phyloP scores from a whole-genome alignment of 345 rosid species.

The Balakata baccata region DNA sequence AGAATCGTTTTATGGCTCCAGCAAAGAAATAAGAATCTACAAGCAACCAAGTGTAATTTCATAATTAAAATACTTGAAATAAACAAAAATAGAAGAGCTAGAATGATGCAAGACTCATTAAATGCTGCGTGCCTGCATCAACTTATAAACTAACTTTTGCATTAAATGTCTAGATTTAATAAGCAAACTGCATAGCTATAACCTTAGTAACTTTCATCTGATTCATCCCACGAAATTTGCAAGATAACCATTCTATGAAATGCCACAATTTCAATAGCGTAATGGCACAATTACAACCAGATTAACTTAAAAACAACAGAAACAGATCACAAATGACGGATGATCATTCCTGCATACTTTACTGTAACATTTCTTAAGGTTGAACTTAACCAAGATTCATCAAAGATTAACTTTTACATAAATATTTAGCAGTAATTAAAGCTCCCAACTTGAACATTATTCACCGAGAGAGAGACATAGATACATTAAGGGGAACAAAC shows the following conservation, averaged over 20 bases:
- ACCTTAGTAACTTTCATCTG: not conserved
- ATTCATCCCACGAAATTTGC: not conserved
- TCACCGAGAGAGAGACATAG: not conserved
- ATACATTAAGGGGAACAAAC: not conserved
- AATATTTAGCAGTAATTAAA: not conserved
- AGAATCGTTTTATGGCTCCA: slow-evolving; percentile 24
- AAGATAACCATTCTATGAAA: not conserved
- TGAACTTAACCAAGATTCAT: slow-evolving; percentile 4
- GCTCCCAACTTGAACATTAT: not conserved
- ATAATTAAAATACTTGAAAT: not conserved
- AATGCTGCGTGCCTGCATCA: no score
- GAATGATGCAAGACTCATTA: not conserved
- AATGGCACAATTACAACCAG: no score
- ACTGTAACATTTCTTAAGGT: no score
- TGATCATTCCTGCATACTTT: no score
- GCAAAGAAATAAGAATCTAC: slow-evolving; percentile 16
- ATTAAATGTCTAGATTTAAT: not conserved
- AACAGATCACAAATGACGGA: no score
- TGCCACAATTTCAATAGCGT: no score
- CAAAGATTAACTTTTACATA: not conserved
- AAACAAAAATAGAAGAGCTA: not conserved
- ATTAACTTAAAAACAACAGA: no score
- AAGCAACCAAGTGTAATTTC: not conserved
- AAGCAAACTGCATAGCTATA: not conserved
- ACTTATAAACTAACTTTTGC: no score